phyloP scores from a whole-genome alignment of 1,284 basidiomycete species.

The Puccinia coronata region DNA sequence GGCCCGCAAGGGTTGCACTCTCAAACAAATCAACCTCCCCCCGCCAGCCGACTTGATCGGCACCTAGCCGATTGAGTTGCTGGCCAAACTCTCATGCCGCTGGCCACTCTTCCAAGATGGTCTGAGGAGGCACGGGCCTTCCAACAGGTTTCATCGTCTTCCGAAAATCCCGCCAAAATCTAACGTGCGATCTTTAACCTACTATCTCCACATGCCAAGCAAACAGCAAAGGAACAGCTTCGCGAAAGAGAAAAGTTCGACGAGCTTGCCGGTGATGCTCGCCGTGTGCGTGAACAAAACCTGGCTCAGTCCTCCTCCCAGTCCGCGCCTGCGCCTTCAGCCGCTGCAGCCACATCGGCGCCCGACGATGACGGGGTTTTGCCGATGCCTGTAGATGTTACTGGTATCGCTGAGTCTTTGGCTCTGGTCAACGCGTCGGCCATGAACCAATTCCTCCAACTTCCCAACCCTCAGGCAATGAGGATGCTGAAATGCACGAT shows the following conservation, averaged over 20 bases:
- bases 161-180: no score
- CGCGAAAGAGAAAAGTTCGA: no score
- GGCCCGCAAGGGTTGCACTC: conserved; percentile 41
- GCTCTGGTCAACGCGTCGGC: conserved; percentile 39
- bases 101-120: conserved; percentile 38
- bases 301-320: background rate
- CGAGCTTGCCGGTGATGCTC: no score
- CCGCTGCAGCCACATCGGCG: no score
- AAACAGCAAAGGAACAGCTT: conserved; percentile 27
- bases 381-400: no score
- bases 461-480: no score
- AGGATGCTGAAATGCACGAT: conserved; percentile 48
- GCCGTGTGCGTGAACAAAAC: conserved; percentile 24
- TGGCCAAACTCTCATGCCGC: no score
- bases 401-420: conserved; percentile 27
- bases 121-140: no score
- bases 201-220: conserved; percentile 35
- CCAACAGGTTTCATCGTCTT: no score
- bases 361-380: no score
- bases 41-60: conserved; percentile 44
- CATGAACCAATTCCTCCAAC: background rate
- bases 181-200: no score
- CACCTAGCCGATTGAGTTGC: conserved; percentile 50
- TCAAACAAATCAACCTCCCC: conserved; percentile 22
- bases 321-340: conserved; percentile 11